Conservation (phyloP, 495 filamentous ascomycete species). For the Tuber borchii region DNA sequence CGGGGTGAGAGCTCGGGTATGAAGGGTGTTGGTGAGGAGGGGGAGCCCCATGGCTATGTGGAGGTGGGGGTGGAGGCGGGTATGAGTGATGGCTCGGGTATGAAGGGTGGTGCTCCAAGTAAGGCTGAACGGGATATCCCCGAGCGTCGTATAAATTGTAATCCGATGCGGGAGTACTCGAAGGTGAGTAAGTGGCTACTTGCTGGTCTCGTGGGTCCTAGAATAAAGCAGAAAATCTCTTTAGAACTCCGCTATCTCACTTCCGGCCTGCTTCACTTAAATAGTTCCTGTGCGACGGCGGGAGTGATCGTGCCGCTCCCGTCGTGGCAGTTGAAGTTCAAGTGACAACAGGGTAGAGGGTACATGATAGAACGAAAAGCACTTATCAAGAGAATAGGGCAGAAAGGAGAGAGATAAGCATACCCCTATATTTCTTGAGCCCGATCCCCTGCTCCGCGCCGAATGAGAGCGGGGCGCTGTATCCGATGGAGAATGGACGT, state of each 20-base stretch:
- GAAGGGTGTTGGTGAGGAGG: conserved; percentile 26
- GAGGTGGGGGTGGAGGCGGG: conserved; percentile 22
- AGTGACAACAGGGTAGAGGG: not conserved
- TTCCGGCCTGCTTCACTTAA: not conserved
- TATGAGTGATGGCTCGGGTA: conserved; percentile 30
- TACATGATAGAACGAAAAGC: not conserved
- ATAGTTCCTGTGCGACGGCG: not conserved
- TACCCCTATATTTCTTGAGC: conserved; percentile 40
- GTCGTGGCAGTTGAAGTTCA: not conserved
- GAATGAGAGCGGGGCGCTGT: conserved; percentile 29
- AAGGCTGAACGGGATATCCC: conserved; percentile 33
- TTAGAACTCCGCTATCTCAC: conserved; percentile 30
- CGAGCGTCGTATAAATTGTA: conserved; percentile 37
- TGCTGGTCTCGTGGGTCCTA: conserved; percentile 33
- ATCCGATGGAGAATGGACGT: conserved; percentile 32
- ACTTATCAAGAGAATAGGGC: conserved; percentile 4
- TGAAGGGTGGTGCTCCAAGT: conserved; percentile 21
- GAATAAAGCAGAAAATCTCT: conserved; percentile 14
- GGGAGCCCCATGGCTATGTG: conserved; percentile 16
- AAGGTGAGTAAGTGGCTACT: conserved; percentile 32
- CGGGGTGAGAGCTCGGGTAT: conserved; percentile 26
- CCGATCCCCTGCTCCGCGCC: conserved; percentile 35
- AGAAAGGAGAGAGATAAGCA: conserved; percentile 27
- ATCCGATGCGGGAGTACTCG: conserved; percentile 32
- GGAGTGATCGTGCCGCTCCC: not conserved